Evolutionary conservation across 1,139 yeast species (phyloP).

Genomic region (Saccharomyces uvarum): DNA sequence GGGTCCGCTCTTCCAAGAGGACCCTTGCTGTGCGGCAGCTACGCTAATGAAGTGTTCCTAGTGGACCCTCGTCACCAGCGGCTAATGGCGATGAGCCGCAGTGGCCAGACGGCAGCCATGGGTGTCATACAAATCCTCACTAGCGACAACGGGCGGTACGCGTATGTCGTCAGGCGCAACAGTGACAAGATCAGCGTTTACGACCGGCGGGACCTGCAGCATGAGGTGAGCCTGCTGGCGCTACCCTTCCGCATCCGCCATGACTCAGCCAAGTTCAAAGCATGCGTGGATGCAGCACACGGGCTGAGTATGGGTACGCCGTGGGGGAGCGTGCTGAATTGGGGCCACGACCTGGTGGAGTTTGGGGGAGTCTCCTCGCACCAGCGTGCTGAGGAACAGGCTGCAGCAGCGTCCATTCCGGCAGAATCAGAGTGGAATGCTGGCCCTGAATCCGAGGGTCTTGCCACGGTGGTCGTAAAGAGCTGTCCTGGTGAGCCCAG

Average conservation of each 20-base stretch:
- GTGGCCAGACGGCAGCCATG: constrained; percentile 6
- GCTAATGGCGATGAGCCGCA: constrained; percentile 3
- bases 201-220: constrained; percentile 17
- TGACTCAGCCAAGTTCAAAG: constrained; percentile 20
- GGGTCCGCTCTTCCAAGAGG: constrained; percentile 3
- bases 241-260: constrained; percentile 19
- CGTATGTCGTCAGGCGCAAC: constrained; percentile 23
- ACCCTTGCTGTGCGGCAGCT: constrained; percentile 18
- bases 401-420: background rate
- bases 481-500: constrained; percentile 13
- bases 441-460: background rate
- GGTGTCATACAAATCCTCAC: constrained; percentile 25
- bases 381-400: background rate
- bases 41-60: constrained; percentile 22
- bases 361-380: constrained; percentile 23
- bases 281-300: constrained; percentile 11
- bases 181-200: constrained; percentile 19
- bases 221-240: constrained; percentile 13
- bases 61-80: constrained; percentile 17
- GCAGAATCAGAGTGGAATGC: background rate
- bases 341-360: constrained; percentile 24
- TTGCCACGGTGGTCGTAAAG: background rate
- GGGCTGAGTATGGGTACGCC: constrained; percentile 23
- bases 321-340: constrained; percentile 16
- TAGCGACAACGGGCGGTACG: constrained; percentile 24